These are phyloP conservation scores for Plasmodium gonderi DNA, from an alignment of 169 alveolate genomes.

Conservation along the genomic window DNA sequence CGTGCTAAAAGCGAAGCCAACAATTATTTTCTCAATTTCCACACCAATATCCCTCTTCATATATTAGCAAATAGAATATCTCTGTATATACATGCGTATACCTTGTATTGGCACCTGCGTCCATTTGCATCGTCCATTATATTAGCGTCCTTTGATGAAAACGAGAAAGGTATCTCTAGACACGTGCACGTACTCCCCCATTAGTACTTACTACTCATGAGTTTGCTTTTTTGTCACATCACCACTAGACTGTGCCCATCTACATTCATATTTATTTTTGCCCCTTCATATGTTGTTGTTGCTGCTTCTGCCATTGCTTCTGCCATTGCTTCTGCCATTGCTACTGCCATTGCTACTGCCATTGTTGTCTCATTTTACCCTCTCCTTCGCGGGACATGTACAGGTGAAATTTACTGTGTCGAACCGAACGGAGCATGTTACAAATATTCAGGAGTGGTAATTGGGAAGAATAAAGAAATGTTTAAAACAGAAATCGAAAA, in stretches of 20 bases:
- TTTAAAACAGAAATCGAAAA: conserved; percentile 95
- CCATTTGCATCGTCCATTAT: conserved; percentile 95
- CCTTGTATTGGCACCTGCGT: conserved; percentile 92
- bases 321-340: neutral
- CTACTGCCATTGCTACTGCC: neutral
- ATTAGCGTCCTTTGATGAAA: conserved; percentile 88
- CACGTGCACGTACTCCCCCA: neutral
- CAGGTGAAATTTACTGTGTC: conserved; percentile 90
- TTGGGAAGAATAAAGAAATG: conserved; percentile 94
- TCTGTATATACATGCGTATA: conserved; percentile 91
- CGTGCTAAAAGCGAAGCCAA: conserved; percentile 93
- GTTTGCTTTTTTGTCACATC: no score
- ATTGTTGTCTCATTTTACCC: neutral
- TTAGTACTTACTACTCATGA: no score
- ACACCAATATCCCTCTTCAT: conserved; percentile 90
- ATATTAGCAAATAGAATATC: conserved; percentile 95
- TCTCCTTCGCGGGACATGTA: conserved; percentile 10
- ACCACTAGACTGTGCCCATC: no score
- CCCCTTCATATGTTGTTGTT: no score
- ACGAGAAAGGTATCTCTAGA: conserved; percentile 76
- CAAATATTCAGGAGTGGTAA: conserved; percentile 93
- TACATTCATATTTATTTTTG: no score
- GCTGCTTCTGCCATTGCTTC: no score
- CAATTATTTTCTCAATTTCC: conserved; percentile 88
- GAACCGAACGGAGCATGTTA: conserved; percentile 94